These are phyloP conservation scores for Leptoxyphium fumago DNA, from an alignment of 2,329 filamentous ascomycete genomes.

Conservation along the genomic window DNA sequence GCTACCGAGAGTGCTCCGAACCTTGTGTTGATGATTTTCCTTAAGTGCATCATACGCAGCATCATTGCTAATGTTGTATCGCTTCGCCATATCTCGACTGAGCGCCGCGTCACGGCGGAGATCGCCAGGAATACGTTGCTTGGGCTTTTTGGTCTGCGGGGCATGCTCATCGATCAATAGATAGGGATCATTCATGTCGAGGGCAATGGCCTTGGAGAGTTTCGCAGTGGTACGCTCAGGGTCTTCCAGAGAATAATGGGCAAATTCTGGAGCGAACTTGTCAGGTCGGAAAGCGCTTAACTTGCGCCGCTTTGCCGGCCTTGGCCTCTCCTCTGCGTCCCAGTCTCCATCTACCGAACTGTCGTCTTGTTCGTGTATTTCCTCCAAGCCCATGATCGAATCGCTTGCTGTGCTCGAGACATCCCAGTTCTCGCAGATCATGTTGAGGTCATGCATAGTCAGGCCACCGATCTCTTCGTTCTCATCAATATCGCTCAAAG, in stretches of 20 bases:
- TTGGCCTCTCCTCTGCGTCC: slow-evolving; percentile 17
- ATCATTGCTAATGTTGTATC: slow-evolving; percentile 95
- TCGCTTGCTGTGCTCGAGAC: slow-evolving; percentile 40
- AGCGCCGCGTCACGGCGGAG: slow-evolving; percentile 54
- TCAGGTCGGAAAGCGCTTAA: slow-evolving; percentile 18
- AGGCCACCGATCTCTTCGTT: slow-evolving; percentile 58
- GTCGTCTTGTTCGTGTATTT: slow-evolving; percentile 3
- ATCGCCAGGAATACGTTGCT: slow-evolving; percentile 32
- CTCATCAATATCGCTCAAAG: slow-evolving; percentile 39
- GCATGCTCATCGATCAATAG: slow-evolving; percentile 70
- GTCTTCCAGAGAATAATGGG: slow-evolving; percentile 50
- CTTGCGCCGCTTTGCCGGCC: slow-evolving; percentile 53
- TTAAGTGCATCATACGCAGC: slow-evolving; percentile 91
- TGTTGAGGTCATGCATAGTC: slow-evolving; percentile 64
- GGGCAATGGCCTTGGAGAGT: slow-evolving; percentile 60
- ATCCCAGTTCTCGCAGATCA: slow-evolving; percentile 80
- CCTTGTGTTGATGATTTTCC: slow-evolving; percentile 92
- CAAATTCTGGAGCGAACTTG: slow-evolving; percentile 8
- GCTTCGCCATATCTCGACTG: slow-evolving; percentile 57
- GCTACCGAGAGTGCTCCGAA: slow-evolving; percentile 80
- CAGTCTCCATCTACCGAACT: slow-evolving; percentile 19
- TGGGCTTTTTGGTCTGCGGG: slow-evolving; percentile 43
- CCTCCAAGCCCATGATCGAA: slow-evolving; percentile 19
- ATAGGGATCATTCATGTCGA: slow-evolving; percentile 80
- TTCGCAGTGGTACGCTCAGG: slow-evolving; percentile 59